Percentiles rank a stretch among this genome's conserved stretches.
Evolutionary conservation across 257 asterid genomes (phyloP).

Genomic region (Capsicum baccatum): DNA sequence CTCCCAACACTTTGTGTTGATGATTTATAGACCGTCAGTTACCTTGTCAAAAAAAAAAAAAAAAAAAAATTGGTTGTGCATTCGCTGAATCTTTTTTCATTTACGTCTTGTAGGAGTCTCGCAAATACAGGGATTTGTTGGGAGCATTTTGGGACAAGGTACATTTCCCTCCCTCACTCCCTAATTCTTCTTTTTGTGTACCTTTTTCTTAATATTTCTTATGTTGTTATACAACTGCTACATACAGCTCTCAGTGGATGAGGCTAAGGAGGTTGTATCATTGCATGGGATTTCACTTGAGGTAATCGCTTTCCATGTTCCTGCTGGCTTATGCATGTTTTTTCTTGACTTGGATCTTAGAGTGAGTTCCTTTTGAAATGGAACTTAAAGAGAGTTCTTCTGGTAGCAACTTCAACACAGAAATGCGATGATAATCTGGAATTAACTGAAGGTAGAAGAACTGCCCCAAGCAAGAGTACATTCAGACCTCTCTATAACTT

Average conservation of each 20-base stretch:
- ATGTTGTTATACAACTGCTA: constrained; percentile 29
- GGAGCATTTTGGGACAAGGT: constrained; percentile 98
- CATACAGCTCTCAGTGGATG: constrained; percentile 74
- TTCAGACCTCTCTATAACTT: background rate
- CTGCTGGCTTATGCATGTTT: background rate
- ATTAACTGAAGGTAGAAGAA: constrained; percentile 14
- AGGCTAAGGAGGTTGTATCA: constrained; percentile 65
- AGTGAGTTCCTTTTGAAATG: background rate
- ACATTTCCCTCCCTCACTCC: constrained; percentile 30
- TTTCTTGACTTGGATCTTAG: background rate
- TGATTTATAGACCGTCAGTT: too few species aligned
- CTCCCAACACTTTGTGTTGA: too few species aligned
- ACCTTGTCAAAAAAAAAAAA: too few species aligned
- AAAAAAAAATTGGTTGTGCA: background rate
- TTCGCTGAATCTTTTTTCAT: constrained; percentile 34
- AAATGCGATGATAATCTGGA: background rate
- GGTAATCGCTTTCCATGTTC: constrained; percentile 46
- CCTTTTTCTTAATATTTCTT: constrained; percentile 25
- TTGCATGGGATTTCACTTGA: constrained; percentile 64
- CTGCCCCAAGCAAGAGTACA: background rate
- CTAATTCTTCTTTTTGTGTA: constrained; percentile 22
- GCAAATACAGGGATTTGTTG: constrained; percentile 67
- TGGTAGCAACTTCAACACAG: background rate
- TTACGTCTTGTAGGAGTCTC: constrained; percentile 64
- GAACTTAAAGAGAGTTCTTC: background rate